phyloP scores from a whole-genome alignment of 495 filamentous ascomycete genomes.

The Tuber borchii region DNA sequence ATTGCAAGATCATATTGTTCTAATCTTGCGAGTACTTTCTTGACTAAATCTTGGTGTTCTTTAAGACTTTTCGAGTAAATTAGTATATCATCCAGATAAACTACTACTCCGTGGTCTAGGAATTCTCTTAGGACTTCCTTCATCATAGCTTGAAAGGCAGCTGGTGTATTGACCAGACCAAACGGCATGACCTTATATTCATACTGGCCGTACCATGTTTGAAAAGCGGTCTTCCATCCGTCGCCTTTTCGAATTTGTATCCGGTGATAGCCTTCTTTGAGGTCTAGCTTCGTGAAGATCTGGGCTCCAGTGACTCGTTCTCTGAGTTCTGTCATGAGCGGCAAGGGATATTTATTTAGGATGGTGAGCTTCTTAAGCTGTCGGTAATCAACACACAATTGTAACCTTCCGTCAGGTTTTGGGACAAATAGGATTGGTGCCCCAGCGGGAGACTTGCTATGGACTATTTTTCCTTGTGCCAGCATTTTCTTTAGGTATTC shows the following conservation, averaged over 20 bases:
- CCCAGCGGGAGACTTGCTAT: no score
- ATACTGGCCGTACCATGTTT: conserved; percentile 32
- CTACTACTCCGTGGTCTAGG: no score
- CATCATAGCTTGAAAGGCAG: conserved; percentile 15
- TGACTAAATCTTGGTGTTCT: no score
- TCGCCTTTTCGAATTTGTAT: conserved; percentile 42
- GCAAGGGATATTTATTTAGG: conserved; percentile 42
- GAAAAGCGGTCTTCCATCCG: conserved; percentile 45
- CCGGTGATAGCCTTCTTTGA: conserved; percentile 45
- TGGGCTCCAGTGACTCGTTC: conserved; percentile 5
- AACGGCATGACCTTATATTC: conserved; percentile 41
- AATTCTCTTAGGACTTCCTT: no score
- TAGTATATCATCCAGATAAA: no score
- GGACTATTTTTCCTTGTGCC: no score
- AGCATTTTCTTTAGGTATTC: no score
- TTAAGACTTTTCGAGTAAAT: no score
- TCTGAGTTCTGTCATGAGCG: conserved; percentile 42
- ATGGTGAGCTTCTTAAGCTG: conserved; percentile 4
- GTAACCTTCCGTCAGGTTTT: no score
- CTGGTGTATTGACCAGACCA: conserved; percentile 5
- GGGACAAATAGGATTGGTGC: no score
- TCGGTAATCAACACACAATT: conserved; percentile 8
- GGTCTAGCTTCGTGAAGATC: conserved; percentile 37
- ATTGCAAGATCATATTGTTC: no score
- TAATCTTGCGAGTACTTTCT: no score